Evolutionary conservation across 2,329 filamentous ascomycete species (phyloP).

Genomic region (Colletotrichum tropicale): DNA sequence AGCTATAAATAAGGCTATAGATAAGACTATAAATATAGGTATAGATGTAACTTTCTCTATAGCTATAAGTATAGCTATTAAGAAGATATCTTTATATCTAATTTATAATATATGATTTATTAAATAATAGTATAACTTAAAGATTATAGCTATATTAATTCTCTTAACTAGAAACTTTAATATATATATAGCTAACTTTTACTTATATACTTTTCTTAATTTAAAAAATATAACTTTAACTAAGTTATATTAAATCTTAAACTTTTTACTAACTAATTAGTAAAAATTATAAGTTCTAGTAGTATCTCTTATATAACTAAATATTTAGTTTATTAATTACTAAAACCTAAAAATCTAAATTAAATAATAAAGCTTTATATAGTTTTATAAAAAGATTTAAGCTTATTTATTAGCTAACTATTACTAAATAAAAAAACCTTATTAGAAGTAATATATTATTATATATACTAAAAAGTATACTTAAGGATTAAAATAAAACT

Average conservation of each 20-base stretch:
- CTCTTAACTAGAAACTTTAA: neutral
- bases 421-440: neutral
- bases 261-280: neutral
- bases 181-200: neutral
- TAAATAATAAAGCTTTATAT: neutral
- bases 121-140: too few species aligned
- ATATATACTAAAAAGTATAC: too few species aligned
- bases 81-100: too few species aligned
- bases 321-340: neutral
- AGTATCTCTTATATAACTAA: neutral
- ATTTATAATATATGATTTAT: too few species aligned
- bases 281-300: neutral
- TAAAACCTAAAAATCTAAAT: neutral
- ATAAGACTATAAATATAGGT: too few species aligned
- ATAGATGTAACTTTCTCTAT: too few species aligned
- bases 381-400: neutral
- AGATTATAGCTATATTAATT: too few species aligned
- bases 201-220: neutral
- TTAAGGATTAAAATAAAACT: too few species aligned
- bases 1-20: too few species aligned
- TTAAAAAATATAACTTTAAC: neutral
- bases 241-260: neutral
- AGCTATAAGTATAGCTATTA: too few species aligned
- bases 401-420: neutral
- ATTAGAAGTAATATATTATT: neutral